Evolutionary conservation across 139 green algal genomes (phyloP).

Genomic region (Picochlorum sp.): DNA sequence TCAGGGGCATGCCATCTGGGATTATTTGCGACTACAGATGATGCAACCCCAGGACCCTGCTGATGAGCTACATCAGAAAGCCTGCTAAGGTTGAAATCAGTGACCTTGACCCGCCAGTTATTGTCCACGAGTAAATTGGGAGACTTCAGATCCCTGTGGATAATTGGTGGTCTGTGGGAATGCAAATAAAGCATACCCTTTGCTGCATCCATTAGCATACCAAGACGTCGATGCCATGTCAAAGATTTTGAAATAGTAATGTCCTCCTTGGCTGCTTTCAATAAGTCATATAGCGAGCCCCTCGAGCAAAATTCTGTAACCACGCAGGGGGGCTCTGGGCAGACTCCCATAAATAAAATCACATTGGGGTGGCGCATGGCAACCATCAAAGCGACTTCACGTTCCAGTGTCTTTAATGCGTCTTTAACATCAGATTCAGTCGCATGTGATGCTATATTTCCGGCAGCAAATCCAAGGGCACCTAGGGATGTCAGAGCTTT

Average conservation of each 20-base stretch:
- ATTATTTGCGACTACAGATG: conserved; percentile 39
- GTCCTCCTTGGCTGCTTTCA: conserved; percentile 17
- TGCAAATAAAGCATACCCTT: conserved; percentile 59
- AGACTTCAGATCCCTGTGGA: conserved; percentile 52
- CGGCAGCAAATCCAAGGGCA: conserved; percentile 1
- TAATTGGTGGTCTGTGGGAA: conserved; percentile 39
- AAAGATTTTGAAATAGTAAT: conserved; percentile 11
- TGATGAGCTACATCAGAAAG: conserved; percentile 18
- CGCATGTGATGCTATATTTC: background rate
- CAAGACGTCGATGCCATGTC: conserved; percentile 29
- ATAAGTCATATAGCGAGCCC: conserved; percentile 45
- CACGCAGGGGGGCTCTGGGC: conserved; percentile 21
- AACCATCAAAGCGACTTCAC: conserved; percentile 47
- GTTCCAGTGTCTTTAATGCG: conserved; percentile 19
- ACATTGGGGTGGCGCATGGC: conserved; percentile 47
- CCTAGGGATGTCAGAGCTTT: conserved; percentile 35
- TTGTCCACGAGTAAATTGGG: conserved; percentile 53
- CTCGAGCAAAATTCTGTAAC: conserved; percentile 31
- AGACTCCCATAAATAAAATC: conserved; percentile 57
- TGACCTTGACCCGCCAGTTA: conserved; percentile 46
- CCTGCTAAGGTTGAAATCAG: conserved; percentile 47
- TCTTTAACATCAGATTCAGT: background rate
- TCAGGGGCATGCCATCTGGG: conserved; percentile 49
- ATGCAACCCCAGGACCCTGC: conserved; percentile 20
- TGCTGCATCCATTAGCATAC: conserved; percentile 45